These are phyloP conservation scores for Angomonas ambiguus DNA, from an alignment of 208 protist species.

Conservation along the genomic window DNA sequence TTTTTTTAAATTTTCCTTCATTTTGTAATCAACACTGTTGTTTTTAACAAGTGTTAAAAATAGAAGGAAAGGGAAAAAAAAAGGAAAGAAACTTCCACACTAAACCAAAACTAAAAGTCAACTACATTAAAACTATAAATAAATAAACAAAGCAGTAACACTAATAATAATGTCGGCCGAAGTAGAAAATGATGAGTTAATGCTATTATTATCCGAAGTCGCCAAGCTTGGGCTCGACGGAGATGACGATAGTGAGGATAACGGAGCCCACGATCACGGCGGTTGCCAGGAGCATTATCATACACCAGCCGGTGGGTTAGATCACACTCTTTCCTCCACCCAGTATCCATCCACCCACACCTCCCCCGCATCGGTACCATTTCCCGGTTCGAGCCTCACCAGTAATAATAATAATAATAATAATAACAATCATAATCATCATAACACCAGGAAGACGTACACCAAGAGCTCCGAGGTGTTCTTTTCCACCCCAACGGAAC, in stretches of 20 bases:
- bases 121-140: no score
- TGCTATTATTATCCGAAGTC: neutral
- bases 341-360: neutral
- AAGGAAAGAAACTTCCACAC: neutral
- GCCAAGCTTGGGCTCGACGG: neutral
- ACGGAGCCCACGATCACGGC: neutral
- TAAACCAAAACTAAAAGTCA: neutral
- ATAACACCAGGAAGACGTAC: neutral
- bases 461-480: neutral
- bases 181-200: neutral
- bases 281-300: no score
- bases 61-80: neutral
- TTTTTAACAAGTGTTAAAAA: constrained; percentile 2
- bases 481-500: neutral
- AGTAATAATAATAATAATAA: neutral
- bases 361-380: neutral
- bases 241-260: neutral
- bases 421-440: neutral
- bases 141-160: constrained; percentile 1
- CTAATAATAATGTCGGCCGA: constrained; percentile 4
- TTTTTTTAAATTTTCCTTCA: constrained; percentile 2
- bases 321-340: no score
- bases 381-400: neutral
- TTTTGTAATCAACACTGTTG: no score
- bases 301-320: no score